These are phyloP conservation scores for Dothistroma pini DNA, from an alignment of 2,329 filamentous ascomycete genomes.

Conservation along the genomic window DNA sequence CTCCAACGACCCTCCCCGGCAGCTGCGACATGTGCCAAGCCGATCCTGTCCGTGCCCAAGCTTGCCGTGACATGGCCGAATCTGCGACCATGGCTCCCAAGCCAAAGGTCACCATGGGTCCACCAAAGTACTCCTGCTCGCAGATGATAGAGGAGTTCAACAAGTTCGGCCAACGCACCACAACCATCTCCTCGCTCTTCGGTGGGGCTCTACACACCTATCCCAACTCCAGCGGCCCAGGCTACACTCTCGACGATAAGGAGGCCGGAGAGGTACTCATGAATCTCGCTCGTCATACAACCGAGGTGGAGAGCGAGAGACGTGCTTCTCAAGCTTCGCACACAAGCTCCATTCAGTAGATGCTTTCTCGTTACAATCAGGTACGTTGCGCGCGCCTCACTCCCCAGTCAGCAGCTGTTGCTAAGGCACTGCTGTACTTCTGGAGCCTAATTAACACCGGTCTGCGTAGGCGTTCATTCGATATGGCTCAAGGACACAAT, in stretches of 20 bases:
- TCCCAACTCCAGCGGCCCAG: conserved; percentile 13
- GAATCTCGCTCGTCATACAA: conserved; percentile 15
- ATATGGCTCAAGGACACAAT: background rate
- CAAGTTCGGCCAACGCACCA: conserved; percentile 22
- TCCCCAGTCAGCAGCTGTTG: too few species aligned
- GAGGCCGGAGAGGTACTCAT: conserved; percentile 22
- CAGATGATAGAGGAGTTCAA: conserved; percentile 24
- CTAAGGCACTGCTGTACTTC: too few species aligned
- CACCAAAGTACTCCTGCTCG: conserved; percentile 21
- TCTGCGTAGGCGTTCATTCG: background rate
- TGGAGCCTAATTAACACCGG: too few species aligned
- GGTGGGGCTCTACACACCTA: conserved; percentile 22
- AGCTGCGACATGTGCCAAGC: conserved; percentile 28
- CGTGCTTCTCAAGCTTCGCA: background rate
- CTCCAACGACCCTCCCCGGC: conserved; percentile 23
- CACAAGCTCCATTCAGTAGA: background rate
- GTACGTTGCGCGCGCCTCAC: background rate
- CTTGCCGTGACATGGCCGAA: conserved; percentile 26
- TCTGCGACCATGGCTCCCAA: conserved; percentile 11
- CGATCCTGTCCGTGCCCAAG: conserved; percentile 28
- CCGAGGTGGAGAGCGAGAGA: background rate
- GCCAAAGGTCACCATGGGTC: background rate
- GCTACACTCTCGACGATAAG: conserved; percentile 23
- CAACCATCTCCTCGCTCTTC: conserved; percentile 21
- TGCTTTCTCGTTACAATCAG: background rate